phyloP scores from a whole-genome alignment of 768 basidiomycete species.

The Leccinum longicurvipes region DNA sequence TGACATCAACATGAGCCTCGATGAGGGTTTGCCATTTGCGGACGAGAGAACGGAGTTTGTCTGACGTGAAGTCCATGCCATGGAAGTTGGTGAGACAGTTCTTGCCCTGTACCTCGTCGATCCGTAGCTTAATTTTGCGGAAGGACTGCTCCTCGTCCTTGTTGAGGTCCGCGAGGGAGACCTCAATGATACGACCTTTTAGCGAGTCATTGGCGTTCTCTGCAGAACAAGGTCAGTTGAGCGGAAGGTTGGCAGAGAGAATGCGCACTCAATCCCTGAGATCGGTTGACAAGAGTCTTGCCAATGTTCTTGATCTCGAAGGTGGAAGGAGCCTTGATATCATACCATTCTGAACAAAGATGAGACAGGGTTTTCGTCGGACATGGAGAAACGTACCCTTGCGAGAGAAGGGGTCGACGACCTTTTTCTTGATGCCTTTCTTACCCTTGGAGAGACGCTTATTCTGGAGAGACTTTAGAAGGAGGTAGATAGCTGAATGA shows the following conservation, averaged over 20 bases:
- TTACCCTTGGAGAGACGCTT: conserved; percentile 98
- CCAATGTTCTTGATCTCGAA: conserved; percentile 97
- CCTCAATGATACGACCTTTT: conserved; percentile 94
- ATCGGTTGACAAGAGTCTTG: conserved; percentile 98
- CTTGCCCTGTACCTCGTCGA: conserved; percentile 96
- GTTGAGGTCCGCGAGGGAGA: conserved; percentile 96
- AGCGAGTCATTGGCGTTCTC: conserved; percentile 99
- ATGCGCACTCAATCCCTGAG: conserved; percentile 92
- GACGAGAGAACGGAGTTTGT: conserved; percentile 99
- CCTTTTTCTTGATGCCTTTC: conserved; percentile 99
- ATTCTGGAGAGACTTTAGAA: conserved; percentile 54
- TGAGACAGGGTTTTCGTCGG: neutral
- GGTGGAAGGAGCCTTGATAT: conserved; percentile 96
- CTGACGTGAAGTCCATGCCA: conserved; percentile 99
- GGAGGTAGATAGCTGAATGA: neutral
- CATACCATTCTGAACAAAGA: conserved; percentile 85
- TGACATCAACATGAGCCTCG: conserved; percentile 98
- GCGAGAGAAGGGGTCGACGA: conserved; percentile 99
- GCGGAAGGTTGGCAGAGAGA: neutral
- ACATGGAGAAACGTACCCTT: conserved; percentile 62
- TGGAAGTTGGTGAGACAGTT: conserved; percentile 99
- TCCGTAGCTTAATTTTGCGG: conserved; percentile 98
- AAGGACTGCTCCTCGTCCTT: conserved; percentile 99
- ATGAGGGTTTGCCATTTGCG: conserved; percentile 99
- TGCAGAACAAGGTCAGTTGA: conserved; percentile 31